Conservation (phyloP, 192 early-diverging fungal genomes). For the Entomortierella beljakovae region DNA sequence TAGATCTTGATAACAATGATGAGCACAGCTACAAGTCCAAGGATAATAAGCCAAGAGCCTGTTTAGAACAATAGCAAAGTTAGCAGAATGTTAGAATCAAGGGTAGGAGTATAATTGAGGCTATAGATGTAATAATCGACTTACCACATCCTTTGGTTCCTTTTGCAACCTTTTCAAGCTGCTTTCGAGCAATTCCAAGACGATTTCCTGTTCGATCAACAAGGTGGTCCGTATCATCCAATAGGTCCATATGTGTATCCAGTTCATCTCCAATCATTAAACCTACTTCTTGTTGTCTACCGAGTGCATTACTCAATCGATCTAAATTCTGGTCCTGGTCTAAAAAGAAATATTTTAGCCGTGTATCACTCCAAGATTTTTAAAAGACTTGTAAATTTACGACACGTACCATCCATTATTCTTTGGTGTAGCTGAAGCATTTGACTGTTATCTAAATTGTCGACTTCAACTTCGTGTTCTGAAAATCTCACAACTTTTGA, state of each 20-base stretch:
- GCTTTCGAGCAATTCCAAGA: constrained; percentile 58
- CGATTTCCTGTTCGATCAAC: constrained; percentile 67
- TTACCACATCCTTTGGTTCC: constrained; percentile 66
- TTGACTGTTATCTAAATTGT: constrained; percentile 60
- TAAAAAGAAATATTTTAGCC: constrained; percentile 29
- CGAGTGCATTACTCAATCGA: constrained; percentile 66
- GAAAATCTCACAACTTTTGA: constrained; percentile 52
- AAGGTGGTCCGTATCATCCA: constrained; percentile 77
- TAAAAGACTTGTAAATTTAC: neutral
- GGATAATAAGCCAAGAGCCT: constrained; percentile 61
- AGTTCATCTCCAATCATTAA: constrained; percentile 81
- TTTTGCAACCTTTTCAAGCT: constrained; percentile 63
- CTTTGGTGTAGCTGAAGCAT: constrained; percentile 72
- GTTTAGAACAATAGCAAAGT: neutral
- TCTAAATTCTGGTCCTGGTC: constrained; percentile 86
- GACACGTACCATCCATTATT: constrained; percentile 68
- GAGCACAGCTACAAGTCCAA: constrained; percentile 57
- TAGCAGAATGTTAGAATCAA: neutral
- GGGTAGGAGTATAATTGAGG: neutral
- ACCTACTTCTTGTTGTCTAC: constrained; percentile 78
- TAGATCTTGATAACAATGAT: constrained; percentile 45
- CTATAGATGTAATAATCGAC: neutral
- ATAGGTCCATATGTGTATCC: constrained; percentile 72
- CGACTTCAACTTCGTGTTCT: constrained; percentile 56
- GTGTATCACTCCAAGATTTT: too few species aligned